A percentile compares a stretch with the other conserved stretches of the same genome.
Conservation (phyloP, 176 grass and related monocot species). For the Eragrostis curvula region DNA sequence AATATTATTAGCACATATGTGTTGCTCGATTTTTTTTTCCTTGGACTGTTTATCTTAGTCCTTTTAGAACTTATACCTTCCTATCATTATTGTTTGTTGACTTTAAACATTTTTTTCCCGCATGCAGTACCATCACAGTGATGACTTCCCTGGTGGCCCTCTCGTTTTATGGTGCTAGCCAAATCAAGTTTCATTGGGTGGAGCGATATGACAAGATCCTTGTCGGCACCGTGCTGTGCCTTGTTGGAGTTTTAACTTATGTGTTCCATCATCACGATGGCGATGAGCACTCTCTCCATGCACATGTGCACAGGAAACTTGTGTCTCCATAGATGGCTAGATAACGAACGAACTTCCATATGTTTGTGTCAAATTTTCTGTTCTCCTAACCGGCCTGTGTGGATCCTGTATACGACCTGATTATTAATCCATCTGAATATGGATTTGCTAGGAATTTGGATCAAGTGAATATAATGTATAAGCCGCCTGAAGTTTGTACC, state of each 20-base stretch:
- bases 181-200: conserved; percentile 98
- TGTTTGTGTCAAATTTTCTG: not conserved
- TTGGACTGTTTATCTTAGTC: not conserved
- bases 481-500: not conserved
- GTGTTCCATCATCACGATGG: conserved; percentile 86
- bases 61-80: not conserved
- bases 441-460: not conserved
- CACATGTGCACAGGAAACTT: conserved; percentile 70
- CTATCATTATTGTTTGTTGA: not conserved
- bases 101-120: conserved; percentile 8
- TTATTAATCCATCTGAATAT: not conserved
- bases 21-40: too few relatives aligned
- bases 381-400: conserved; percentile 5
- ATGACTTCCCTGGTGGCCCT: conserved; percentile 97
- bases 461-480: conserved; percentile 23
- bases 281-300: conserved; percentile 54
- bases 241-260: conserved; percentile 83
- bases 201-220: conserved; percentile 95
- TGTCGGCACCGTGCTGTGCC: conserved; percentile 77
- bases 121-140: conserved; percentile 88
- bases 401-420: conserved; percentile 30
- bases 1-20: not conserved
- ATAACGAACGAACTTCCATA: conserved; percentile 9
- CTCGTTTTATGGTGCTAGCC: conserved; percentile 92
- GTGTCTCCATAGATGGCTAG: conserved; percentile 48